Evolutionary conservation across 306 rosid species (phyloP).

Genomic region (Betula pendula): DNA sequence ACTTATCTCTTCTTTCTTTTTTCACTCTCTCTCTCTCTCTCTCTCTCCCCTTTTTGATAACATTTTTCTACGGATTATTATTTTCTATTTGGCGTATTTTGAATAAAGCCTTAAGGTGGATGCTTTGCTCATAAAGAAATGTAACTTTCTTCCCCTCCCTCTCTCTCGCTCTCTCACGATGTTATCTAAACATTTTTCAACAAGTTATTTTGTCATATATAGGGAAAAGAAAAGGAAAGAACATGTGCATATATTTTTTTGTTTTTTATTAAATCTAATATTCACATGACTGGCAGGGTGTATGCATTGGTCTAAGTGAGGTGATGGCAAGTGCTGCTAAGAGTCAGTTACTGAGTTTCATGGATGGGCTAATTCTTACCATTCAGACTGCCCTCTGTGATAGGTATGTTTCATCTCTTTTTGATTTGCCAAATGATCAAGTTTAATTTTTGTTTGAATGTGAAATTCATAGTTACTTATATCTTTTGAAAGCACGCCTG

Average conservation of each 20-base stretch:
- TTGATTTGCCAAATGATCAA: slow-evolving; percentile 10
- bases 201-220: slow-evolving; percentile 2
- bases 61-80: background rate
- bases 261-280: background rate
- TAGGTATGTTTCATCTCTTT: slow-evolving; percentile 49
- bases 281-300: slow-evolving; percentile 61
- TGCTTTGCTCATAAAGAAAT: background rate
- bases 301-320: slow-evolving; percentile 96
- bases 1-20: background rate
- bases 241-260: background rate
- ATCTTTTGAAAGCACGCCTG: slow-evolving; percentile 57
- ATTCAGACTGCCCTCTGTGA: slow-evolving; percentile 96
- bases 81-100: background rate
- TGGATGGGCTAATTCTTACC: slow-evolving; percentile 92
- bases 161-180: background rate
- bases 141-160: background rate
- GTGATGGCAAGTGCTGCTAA: slow-evolving; percentile 94
- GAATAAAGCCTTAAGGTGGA: too few relatives aligned
- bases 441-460: background rate
- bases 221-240: background rate
- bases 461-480: slow-evolving; percentile 4
- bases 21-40: background rate
- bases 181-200: too few relatives aligned
- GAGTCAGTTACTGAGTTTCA: slow-evolving; percentile 89
- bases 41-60: background rate